Base-by-base conservation (phyloP, 2,329 filamentous ascomycete species). In the Fusarium sp. region DNA sequence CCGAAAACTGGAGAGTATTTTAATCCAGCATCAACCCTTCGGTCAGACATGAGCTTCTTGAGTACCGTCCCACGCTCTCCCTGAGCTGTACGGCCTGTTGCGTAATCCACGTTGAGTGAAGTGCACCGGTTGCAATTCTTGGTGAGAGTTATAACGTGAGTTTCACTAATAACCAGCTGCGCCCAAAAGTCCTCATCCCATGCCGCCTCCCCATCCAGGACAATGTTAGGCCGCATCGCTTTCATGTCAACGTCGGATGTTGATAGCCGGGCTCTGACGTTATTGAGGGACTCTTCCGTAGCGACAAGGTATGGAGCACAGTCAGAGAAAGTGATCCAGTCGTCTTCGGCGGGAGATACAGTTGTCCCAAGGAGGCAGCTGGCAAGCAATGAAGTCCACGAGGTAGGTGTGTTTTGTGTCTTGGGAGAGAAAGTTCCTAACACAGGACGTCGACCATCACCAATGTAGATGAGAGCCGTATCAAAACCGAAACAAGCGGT, bases 111-210 rank as follows among this genome's bases (percentile, higher is more conserved):
- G 78, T 93, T 93, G 66, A 94, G 81, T 65, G 89, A 92, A 30
- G 83, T 80, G 78, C 92, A 94, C 41, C 92, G 84, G 34, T 84
- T 85, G 76, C 91, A 94, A 77, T 94, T 92, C 54, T 87, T 88
- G 34, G 90, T 93, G 30, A 94, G 81, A 8, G 86, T 75, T 9
- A 93, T 80, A 43, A 80, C 80, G 8, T 77, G 75, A 20, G 59
- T 30, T 34, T 68, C 66, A 53, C 74, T 67, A 41, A 91, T 77
- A 18, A 78, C 78, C 34, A 93, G 78, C 74, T 90, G 88, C 5
- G 82, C 86, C 92, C 91, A 94, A 75, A 86, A 93, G 76, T 94
- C 92, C 77, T 94, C 91, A 15, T 90, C 90, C 76, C 87, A 94
- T 2, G 87, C 80, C 12, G 79, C 78, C 7, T 87, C 84, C 5